Conservation (phyloP, 2,329 filamentous ascomycete species). For the Exophiala bonariae region DNA sequence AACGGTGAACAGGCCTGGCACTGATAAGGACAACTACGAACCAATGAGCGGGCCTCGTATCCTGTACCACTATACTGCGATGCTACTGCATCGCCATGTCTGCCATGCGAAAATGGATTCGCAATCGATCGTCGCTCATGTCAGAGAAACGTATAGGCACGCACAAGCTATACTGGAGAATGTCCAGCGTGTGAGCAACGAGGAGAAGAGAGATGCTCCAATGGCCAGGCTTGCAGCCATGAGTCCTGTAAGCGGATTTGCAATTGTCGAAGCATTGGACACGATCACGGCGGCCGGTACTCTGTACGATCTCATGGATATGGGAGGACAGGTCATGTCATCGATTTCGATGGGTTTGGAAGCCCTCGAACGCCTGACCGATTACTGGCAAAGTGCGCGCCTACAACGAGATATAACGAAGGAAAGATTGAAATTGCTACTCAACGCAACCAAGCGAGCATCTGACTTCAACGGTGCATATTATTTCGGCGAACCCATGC, state of each 20-base stretch:
- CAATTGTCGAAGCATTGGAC: constrained; percentile 65
- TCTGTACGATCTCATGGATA: constrained; percentile 49
- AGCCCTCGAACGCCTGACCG: constrained; percentile 57
- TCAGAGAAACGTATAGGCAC: constrained; percentile 17
- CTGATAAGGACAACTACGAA: constrained; percentile 5
- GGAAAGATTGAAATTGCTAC: constrained; percentile 46
- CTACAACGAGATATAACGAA: constrained; percentile 53
- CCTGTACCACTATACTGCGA: constrained; percentile 23
- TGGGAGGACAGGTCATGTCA: constrained; percentile 44
- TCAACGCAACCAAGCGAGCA: constrained; percentile 37
- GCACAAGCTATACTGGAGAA: constrained; percentile 18
- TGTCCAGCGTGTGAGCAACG: constrained; percentile 20
- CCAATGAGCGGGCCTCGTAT: constrained; percentile 17
- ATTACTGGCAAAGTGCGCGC: constrained; percentile 61
- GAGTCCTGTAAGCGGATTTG: constrained; percentile 64
- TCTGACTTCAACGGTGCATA: constrained; percentile 36
- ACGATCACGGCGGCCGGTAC: constrained; percentile 63
- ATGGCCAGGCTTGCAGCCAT: constrained; percentile 40
- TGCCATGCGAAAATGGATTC: constrained; percentile 11
- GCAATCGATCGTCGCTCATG: constrained; percentile 8
- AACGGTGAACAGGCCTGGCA: neutral
- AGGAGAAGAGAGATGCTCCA: constrained; percentile 8
- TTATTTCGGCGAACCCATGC: constrained; percentile 40
- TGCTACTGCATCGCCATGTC: constrained; percentile 25
- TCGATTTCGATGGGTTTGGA: constrained; percentile 55